These are phyloP conservation scores for Talaromyces amestolkiae DNA, from an alignment of 2,329 filamentous ascomycete genomes.

Conservation along the genomic window DNA sequence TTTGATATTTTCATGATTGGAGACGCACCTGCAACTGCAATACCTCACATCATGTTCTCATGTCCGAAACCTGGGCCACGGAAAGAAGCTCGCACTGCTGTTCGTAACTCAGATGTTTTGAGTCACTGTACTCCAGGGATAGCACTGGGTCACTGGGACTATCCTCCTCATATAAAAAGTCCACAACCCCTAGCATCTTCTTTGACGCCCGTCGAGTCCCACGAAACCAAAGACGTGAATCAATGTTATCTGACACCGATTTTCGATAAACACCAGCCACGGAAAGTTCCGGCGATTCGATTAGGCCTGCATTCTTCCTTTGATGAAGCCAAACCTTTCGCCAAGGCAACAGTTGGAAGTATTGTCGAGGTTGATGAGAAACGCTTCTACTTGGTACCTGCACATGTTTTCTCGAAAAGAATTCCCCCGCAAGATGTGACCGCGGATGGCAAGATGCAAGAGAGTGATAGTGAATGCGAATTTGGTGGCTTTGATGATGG, in stretches of 20 bases:
- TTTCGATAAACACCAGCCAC: background rate
- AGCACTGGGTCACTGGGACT: background rate
- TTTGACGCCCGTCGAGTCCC: background rate
- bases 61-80: background rate
- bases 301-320: background rate
- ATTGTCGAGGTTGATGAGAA: background rate
- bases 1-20: slow-evolving; percentile 2
- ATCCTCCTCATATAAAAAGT: background rate
- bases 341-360: background rate
- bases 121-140: background rate
- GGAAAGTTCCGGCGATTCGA: background rate
- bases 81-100: background rate
- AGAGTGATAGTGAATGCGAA: background rate
- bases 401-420: background rate
- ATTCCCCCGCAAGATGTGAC: background rate
- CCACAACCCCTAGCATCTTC: background rate
- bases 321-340: background rate
- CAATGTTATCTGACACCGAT: background rate
- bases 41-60: slow-evolving; percentile 3
- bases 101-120: background rate
- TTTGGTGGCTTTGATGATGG: background rate
- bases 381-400: background rate
- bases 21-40: background rate
- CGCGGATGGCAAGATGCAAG: background rate
- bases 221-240: background rate